A percentile compares a stretch with the other conserved stretches of the same genome.
Evolutionary conservation across 306 rosid genomes (phyloP).

Genomic region (Quercus dentata): DNA sequence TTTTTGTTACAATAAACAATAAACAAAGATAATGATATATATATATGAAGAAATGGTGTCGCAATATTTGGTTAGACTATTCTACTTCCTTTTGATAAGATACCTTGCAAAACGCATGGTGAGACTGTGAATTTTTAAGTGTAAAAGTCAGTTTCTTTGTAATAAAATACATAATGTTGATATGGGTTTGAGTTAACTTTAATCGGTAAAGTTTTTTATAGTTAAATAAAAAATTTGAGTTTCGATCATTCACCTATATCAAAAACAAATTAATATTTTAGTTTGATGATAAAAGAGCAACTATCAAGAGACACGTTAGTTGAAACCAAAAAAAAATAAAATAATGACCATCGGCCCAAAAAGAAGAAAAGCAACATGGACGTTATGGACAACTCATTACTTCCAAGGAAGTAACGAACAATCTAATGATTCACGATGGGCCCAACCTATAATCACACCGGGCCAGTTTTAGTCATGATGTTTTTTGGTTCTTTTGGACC

Average conservation of each 20-base stretch:
- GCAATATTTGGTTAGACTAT: too few species aligned
- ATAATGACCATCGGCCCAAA: too few species aligned
- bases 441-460: neutral
- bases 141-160: too few species aligned
- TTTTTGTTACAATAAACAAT: too few species aligned
- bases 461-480: neutral
- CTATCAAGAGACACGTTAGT: fast-evolving
- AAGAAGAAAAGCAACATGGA: neutral
- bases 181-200: fast-evolving
- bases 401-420: neutral
- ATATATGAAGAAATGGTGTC: too few species aligned
- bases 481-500: neutral
- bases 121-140: too few species aligned
- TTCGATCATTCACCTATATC: fast-evolving
- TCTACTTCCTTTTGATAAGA: too few species aligned
- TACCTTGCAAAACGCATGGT: too few species aligned
- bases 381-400: neutral
- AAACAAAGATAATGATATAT: too few species aligned
- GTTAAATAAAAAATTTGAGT: fast-evolving
- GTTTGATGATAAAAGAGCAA: fast-evolving
- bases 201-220: too few species aligned
- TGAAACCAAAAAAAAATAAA: too few species aligned
- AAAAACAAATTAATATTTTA: fast-evolving
- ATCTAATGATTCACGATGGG: neutral
- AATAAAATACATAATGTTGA: too few species aligned